Base-by-base conservation (phyloP, 1,284 basidiomycete species). In the Cryptococcus sp. region DNA sequence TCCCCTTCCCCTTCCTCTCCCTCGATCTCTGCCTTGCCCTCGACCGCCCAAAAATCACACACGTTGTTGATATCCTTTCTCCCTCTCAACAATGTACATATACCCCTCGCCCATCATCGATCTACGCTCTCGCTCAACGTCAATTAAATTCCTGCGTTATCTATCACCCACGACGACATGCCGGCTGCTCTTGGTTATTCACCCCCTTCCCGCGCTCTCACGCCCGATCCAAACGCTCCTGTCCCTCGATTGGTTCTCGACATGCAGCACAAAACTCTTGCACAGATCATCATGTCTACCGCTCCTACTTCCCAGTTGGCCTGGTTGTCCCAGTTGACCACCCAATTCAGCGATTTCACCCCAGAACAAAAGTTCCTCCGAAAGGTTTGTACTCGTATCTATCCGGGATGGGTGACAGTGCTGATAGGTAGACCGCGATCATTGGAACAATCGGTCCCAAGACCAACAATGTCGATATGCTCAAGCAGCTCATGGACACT, bases 401-500 rank as follows among this genome's bases (percentile, higher is more conserved):
- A 10, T 36, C 31, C 16, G 9, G 31, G 34, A 11, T 31, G 7
- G 34, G n/a, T 7, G 9, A 7, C n/a, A 14, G 34, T 11, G 41
- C 40, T 40, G 16, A 47, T 23, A 26, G n/a, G 1, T 62, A 97
- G 93, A 95, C 91, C 18, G 79, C 86, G 53, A 95, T 97, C 76
- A 95, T 97, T 69, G 92, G 90, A 52, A 97, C 92, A 54, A 97
- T 97, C 67, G 92, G 91, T 47, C 92, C 93, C 58, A 95, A 94
- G 77, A 84, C 84, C 62, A 97, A 97, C 80, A 80, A 76, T 35
- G 82, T 87, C 51, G 89, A 94, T 71, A 91, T 83, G 75, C 82
- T 95, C 59, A 72, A 78, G 40, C 82, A 86, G 68, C 79, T 97
- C 65, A 80, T 85, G 65, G 81, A 82, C 52, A 89, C 90, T 43